Evolutionary conservation across 2,329 filamentous ascomycete species (phyloP), one percentile per base, ranked within the genome.

Genomic region (Zymoseptoria brevis): DNA sequence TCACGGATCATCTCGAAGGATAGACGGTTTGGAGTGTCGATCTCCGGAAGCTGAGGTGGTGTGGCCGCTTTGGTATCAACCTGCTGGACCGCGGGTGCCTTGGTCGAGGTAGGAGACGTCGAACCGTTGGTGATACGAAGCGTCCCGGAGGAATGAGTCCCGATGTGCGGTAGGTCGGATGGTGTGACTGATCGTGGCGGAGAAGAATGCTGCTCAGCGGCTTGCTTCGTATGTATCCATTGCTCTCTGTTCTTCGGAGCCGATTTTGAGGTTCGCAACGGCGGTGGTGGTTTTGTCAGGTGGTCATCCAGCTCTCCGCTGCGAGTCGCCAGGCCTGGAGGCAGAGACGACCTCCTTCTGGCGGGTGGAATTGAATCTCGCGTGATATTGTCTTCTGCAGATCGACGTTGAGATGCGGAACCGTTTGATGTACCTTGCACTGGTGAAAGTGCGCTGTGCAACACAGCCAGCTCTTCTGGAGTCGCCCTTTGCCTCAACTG

Each of bases 401-500:
- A 60, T 4, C 64, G 62, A 4, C 60, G 50, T 22, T 57, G 52
- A 7, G 67, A 64, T 21, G 62, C 59, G 11, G 56, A 56, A 1
- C 62, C 57, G 0, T 60, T 56, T 26, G 66, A 66, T 9, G 64
- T 65, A 19, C 70, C 66, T 57, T 68, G 71, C 26, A 67, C 69
- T 1, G 73, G 73, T 9, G 74, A 60, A 21, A 75, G 62, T 9
- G 72, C 72, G 59, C 69, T 66, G 61, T 75, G 73, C 29, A 74
- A 62, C 29, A 77, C 76, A 22, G 76, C 77, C 30, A 80, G 69
- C 58, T 80, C 76, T 56, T 79, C 77, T 1, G 77, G 77, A 5
- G 76, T 75, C 1, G 76, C 78, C 50, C 71, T 77, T 67, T 76
- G 79, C 67, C 76, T 77, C 59, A 80, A 70, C 65, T 80, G 74